Percentiles rank a stretch among this genome's conserved stretches.
Evolutionary conservation across 306 rosid genomes (phyloP).

Genomic region (Prunus fruticosa): DNA sequence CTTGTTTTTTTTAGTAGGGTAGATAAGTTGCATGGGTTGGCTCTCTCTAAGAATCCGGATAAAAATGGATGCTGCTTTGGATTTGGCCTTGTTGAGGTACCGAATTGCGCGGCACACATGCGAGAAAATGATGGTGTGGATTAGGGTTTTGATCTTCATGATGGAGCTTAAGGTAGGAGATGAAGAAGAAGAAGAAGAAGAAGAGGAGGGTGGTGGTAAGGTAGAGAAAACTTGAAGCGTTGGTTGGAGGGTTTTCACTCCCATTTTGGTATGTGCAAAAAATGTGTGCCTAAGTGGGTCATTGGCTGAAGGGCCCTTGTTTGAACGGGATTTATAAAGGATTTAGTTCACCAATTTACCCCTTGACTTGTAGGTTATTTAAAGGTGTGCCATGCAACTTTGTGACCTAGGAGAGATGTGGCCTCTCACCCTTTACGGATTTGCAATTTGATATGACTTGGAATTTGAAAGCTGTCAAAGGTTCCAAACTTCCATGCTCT

Average conservation of each 20-base stretch:
- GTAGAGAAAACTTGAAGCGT: constrained; percentile 42
- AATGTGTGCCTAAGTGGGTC: background rate
- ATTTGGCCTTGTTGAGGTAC: constrained; percentile 51
- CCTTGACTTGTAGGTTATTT: constrained; percentile 45
- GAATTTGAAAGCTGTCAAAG: constrained; percentile 20
- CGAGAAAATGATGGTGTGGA: constrained; percentile 60
- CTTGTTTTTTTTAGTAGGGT: constrained; percentile 16
- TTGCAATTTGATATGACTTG: constrained; percentile 6
- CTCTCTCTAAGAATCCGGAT: constrained; percentile 24
- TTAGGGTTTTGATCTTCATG: constrained; percentile 53
- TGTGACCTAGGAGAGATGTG: constrained; percentile 18
- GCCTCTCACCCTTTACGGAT: constrained; percentile 6
- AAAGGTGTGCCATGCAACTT: constrained; percentile 28
- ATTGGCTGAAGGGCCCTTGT: background rate
- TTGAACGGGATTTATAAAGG: constrained; percentile 21
- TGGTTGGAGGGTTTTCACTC: constrained; percentile 38
- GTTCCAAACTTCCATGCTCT: background rate
- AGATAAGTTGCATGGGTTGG: constrained; percentile 26
- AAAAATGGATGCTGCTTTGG: constrained; percentile 45
- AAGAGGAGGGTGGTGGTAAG: constrained; percentile 21
- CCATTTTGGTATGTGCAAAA: constrained; percentile 33
- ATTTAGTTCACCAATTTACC: constrained; percentile 38
- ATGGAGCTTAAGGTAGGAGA: constrained; percentile 42
- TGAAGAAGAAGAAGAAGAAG: constrained; percentile 11
- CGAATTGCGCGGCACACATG: constrained; percentile 55